phyloP scores from a whole-genome alignment of 177 flowering plant genomes.

The Vitis hybrid region DNA sequence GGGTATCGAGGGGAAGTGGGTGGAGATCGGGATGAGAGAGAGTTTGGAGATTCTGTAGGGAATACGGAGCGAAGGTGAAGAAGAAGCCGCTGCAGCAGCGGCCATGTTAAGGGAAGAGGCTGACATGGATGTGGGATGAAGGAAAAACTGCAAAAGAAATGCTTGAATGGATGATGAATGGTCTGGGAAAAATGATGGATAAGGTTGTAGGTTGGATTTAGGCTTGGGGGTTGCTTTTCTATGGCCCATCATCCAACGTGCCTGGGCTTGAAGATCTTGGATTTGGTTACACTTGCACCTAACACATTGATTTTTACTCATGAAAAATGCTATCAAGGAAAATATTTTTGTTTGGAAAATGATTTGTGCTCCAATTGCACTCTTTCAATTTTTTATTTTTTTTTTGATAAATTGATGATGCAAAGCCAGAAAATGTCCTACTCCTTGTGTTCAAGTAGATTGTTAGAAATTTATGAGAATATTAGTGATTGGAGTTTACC shows the following conservation, averaged over 20 bases:
- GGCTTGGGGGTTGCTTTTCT: not conserved
- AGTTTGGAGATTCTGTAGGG: conserved; percentile 17
- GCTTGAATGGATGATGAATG: too few species aligned
- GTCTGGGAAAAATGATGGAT: not conserved
- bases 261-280: not conserved
- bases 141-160: not conserved
- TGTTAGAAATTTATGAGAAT: too few species aligned
- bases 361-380: not conserved
- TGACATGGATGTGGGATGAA: conserved; percentile 16
- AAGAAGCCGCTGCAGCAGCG: conserved; percentile 17
- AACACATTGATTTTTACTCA: too few species aligned
- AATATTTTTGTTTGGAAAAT: not conserved
- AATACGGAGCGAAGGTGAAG: conserved; percentile 22
- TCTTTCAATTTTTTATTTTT: not conserved
- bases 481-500: too few species aligned
- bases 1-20: conserved; percentile 13
- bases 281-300: too few species aligned
- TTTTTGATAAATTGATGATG: not conserved
- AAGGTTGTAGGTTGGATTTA: not conserved
- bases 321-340: too few species aligned
- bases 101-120: conserved; percentile 38
- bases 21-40: conserved; percentile 11
- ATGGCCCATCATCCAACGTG: too few species aligned
- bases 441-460: too few species aligned
- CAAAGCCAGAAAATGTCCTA: too few species aligned